Base-by-base conservation (phyloP, 305 asterid species). In the Fraxinus xanthoxyloides region DNA sequence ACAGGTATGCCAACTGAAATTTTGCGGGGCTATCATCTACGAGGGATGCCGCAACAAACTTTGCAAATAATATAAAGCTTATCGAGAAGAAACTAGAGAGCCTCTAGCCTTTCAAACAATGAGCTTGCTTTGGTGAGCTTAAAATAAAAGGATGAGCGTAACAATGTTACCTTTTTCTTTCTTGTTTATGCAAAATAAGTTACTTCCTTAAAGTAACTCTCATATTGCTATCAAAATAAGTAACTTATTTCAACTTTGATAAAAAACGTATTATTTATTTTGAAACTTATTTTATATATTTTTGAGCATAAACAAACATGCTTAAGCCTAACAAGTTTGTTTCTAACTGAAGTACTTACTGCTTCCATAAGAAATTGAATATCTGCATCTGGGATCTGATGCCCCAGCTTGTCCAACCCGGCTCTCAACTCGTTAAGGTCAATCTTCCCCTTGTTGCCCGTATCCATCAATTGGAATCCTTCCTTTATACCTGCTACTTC, bases 401-500 rank as follows among this genome's bases (percentile, higher is more conserved):
- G 94, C 51, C 95, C 94, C 43, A 90, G 90, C 84, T 92, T 92
- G 75, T 83, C 85, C 80, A 92, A 81, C n/a, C 97, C 97, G 15
- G 77, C 85, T 88, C 89, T 88, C 85, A 92, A 84, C 85, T 92
- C 97, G n/a, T 91, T 86, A 43, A 91, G 78, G 80, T 90, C 92
- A 69, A 92, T 88, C 89, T 88, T 92, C 59, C 97, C 97, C 82
- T 86, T 92, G 89, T 92, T 91, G 76, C 84, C 77, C 7, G 91
- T 89, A 75, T 92, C 97, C 95, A 92, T 92, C 84, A 84, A 75
- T 80, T 79, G 85, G 86, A 92, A 92, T 32, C 92, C 93, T 72
- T 92, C 97, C 83, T 86, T 90, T 83, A 92, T 87, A 77, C 95
- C 93, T 5, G 94, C 97, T 70, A 88, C 93, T 87, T 92, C 97